phyloP scores from a whole-genome alignment of 148 eudicot species.

The Polygonum maritimum region DNA sequence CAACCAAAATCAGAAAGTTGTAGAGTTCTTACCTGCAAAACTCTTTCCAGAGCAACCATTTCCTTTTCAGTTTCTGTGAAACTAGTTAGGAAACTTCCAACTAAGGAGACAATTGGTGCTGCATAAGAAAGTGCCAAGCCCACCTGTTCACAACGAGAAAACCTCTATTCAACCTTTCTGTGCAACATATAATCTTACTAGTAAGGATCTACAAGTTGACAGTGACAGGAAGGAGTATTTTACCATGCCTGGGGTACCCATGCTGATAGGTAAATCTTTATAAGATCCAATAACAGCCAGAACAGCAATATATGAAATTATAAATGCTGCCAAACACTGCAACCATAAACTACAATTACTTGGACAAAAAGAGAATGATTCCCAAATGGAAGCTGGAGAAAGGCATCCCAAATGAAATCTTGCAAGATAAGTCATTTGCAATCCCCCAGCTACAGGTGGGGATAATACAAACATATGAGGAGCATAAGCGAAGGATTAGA shows the following conservation, averaged over 20 bases:
- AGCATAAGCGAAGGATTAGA: background rate
- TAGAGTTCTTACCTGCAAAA: slow-evolving; percentile 46
- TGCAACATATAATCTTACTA: background rate
- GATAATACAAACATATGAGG: background rate
- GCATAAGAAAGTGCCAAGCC: slow-evolving; percentile 96
- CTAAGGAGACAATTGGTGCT: slow-evolving; percentile 78
- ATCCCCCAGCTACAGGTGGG: background rate
- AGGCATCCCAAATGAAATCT: background rate
- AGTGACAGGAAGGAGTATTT: slow-evolving; percentile 12
- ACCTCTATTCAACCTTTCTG: background rate
- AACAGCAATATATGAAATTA: slow-evolving; percentile 68
- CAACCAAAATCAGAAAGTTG: background rate
- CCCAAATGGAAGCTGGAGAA: background rate
- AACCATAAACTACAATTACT: slow-evolving; percentile 18
- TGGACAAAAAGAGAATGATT: background rate
- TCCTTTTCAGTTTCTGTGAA: slow-evolving; percentile 97
- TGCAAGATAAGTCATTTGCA: background rate
- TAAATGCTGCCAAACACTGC: slow-evolving; percentile 84
- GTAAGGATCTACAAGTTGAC: background rate
- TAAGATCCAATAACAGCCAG: slow-evolving; percentile 78
- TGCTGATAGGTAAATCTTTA: slow-evolving; percentile 45
- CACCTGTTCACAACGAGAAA: slow-evolving; percentile 40
- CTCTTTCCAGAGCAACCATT: slow-evolving; percentile 96
- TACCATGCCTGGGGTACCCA: slow-evolving; percentile 96
- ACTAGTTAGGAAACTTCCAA: slow-evolving; percentile 88